Evolutionary conservation across 2,329 filamentous ascomycete genomes (phyloP), one percentile per base, ranked within the genome.

Genomic region (Pyricularia grisea): DNA sequence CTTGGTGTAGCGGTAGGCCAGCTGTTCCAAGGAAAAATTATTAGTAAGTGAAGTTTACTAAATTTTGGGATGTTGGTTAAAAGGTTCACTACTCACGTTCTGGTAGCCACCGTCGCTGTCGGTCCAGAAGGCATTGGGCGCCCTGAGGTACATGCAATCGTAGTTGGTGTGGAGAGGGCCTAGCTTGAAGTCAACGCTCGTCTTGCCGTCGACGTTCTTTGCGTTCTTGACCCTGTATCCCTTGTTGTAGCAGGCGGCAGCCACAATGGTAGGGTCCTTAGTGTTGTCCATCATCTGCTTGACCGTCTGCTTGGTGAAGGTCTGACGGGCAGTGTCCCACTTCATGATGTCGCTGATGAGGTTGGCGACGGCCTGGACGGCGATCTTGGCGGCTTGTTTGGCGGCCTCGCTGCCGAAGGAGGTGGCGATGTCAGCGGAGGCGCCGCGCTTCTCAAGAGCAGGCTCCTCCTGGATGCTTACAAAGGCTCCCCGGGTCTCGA

Each of bases 241-340:
- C 42, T 50, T 50, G 42, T 50, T 50, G 42, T 50, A 50, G 64
- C 64, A 66, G 64, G 64, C 64, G 64, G 64, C 64, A 3, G 64
- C 64, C 27, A 36, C 31, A 23, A 36, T 66, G 31, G 31, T 66
- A 11, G 64, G 64, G 64, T 66, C 64, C 20, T 31, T 31, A 31
- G 42, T 66, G 17, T 23, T 28, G 30, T 33, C n/a, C 64, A n/a
- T 25, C 64, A 66, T 66, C 30, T 66, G 2, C 20, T 20, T 36
- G 31, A 66, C 64, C 20, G 64, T 36, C 11, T 31, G 31, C 64
- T 66, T 66, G 64, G 64, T 66, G 64, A 66, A 66, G 27, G 28
- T 7, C 64, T 66, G 31, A 10, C 64, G 64, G 7, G 64, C 64
- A 7, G 3, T 25, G n/a, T 23, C 27, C 64, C 64, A 66, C 27